A percentile compares a stretch with the other conserved stretches of the same genome.
phyloP scores from a whole-genome alignment of 192 early-diverging fungal species.

The Spizellomyces sp. region DNA sequence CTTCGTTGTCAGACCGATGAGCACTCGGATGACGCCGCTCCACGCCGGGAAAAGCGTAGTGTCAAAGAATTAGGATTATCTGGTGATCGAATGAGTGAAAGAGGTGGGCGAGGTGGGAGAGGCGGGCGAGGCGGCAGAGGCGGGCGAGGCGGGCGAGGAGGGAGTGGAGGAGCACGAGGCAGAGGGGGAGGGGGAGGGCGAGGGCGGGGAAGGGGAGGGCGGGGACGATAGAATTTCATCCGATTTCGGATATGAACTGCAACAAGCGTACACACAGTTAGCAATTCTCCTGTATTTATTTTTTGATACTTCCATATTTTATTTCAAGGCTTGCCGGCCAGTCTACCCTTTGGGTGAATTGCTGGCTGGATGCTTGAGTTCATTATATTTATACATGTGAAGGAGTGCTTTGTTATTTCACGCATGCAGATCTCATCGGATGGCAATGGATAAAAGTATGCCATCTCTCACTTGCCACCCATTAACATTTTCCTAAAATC shows the following conservation, averaged over 20 bases:
- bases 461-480: conserved; percentile 21
- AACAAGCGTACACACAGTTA: no score
- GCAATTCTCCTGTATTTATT: no score
- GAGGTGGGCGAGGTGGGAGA: conserved; percentile 39
- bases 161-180: conserved; percentile 9
- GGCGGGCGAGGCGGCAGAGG: conserved; percentile 28
- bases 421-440: no score
- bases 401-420: no score
- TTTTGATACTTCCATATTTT: no score
- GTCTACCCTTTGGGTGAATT: no score
- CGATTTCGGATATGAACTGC: no score
- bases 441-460: no score
- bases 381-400: no score
- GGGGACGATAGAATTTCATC: no score
- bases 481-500: conserved; percentile 50
- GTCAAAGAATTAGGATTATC: conserved; percentile 12
- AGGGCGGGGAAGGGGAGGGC: conserved; percentile 7
- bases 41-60: conserved; percentile 20
- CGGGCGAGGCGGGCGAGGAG: conserved; percentile 27
- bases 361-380: no score
- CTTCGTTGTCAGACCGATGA: background rate
- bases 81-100: conserved; percentile 9
- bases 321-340: no score
- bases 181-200: conserved; percentile 3
- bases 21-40: conserved; percentile 7